Evolutionary conservation across 371 early-diverging fungal species (phyloP).

Genomic region (Mortierella sp.): DNA sequence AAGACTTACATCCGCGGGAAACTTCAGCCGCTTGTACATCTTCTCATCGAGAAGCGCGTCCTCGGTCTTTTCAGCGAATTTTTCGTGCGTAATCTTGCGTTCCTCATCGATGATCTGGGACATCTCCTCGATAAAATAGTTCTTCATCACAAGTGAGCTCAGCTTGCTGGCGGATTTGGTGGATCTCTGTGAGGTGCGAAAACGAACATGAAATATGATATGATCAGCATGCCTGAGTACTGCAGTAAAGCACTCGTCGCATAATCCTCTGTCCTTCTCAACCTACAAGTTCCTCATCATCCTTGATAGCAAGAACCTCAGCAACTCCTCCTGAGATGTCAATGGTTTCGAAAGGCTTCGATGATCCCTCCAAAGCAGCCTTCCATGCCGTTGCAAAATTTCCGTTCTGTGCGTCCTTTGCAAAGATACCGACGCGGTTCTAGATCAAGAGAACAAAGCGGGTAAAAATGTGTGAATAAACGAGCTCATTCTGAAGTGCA

Average conservation of each 20-base stretch:
- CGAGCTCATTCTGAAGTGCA: too few relatives aligned
- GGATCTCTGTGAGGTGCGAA: slow-evolving; percentile 64
- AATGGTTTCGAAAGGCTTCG: slow-evolving; percentile 66
- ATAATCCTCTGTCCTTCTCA: neutral
- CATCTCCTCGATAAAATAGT: slow-evolving; percentile 89
- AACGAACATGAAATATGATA: neutral
- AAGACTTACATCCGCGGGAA: slow-evolving; percentile 74
- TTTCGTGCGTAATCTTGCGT: slow-evolving; percentile 87
- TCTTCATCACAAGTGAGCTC: slow-evolving; percentile 83
- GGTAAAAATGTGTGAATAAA: neutral
- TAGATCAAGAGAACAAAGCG: slow-evolving; percentile 30
- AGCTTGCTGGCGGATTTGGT: slow-evolving; percentile 80
- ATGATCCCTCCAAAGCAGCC: slow-evolving; percentile 62
- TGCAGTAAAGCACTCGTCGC: too few relatives aligned
- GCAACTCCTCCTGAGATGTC: slow-evolving; percentile 85
- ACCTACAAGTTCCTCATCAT: slow-evolving; percentile 86
- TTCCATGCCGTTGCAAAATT: slow-evolving; percentile 87
- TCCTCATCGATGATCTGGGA: slow-evolving; percentile 88
- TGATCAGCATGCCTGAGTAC: too few relatives aligned
- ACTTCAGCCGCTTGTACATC: slow-evolving; percentile 68
- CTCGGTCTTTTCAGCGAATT: slow-evolving; percentile 84
- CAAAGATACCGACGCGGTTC: slow-evolving; percentile 81
- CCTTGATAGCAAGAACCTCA: slow-evolving; percentile 85
- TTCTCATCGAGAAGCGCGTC: slow-evolving; percentile 76
- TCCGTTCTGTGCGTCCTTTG: slow-evolving; percentile 84